Evolutionary conservation across 805 yeast genomes (phyloP), one percentile per base, ranked within the genome.

Genomic region (Candida ficus): DNA sequence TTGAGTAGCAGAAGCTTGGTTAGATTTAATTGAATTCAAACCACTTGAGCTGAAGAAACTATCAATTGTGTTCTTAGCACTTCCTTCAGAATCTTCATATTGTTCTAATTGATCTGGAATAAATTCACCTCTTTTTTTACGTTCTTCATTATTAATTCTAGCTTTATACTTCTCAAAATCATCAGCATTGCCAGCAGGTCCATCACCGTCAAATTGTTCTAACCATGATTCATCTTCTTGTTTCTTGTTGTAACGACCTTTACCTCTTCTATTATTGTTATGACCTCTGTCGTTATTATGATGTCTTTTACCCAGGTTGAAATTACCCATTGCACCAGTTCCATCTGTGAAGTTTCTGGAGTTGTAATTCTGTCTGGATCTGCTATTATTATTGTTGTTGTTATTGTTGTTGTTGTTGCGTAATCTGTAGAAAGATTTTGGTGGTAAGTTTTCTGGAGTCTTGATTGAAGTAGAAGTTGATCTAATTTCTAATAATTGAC

Each of bases 91-190:
- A 10, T 38, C 41, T 16, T 33, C 38, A 26, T 25, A 33, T 21
- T 23, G 10, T 7, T 42, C 44, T 19, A 16, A 28, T 30, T 39
- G 42, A 6, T 41, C 47, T 5, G 30, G 38, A 11, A 37, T 40
- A n/a, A 42, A 29, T 11, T 56, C 51, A 21, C 64, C 66, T 38
- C 58, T 57, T 39, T 62, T 63, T 33, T 50, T 54, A 40, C 61
- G 61, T 34, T 63, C 68, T 41, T 60, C 53, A 36, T 55, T 63
- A 40, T 57, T 64, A 58, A 65, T 60, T 49, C 58, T 60, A 3
- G 63, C 60, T 44, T 60, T 67, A 64, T 66, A 66, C 23, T 57
- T 49, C 45, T 67, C 73, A 45, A 68, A 68, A 45, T 66, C 72
- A 13, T 56, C 61, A 21, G 61, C 58, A 38, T 40, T 38, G 7